Evolutionary conservation across 495 filamentous ascomycete genomes (phyloP), one percentile per base, ranked within the genome.

Genomic region (Penicillium alfredii): DNA sequence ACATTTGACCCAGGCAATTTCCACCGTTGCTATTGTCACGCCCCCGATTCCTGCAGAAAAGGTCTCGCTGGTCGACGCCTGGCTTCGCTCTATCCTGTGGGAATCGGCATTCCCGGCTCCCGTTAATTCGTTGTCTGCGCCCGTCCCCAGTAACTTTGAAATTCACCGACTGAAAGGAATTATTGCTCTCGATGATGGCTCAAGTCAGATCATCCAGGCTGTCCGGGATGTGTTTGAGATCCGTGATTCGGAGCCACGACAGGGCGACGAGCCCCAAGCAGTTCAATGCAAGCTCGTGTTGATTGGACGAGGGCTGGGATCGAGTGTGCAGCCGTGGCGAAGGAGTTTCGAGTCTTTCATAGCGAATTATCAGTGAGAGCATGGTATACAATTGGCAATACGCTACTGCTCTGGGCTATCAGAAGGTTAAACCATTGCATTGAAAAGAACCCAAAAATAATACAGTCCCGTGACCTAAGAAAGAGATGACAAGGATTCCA

Each of bases 181-280:
- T 12, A 39, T 95, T 4, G 57, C 68, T 0, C 54, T 83, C 5
- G 46, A 66, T 1, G 71, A 82, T 43, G 87, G 86, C 0, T 60
- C 60, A 2, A 69, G 71, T 19, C 83, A 81, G 52, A 77, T 97
- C 45, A 73, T 96, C 4, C 92, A 98, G 56, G 92, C 89, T 11
- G 92, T 98, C 3, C 69, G 90, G 20, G 90, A 96, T 37, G 70
- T 95, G 6, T 98, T 96, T 54, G 92, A 97, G 52, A 84, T 97
- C 11, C 69, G 86, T 20, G 87, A 94, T 38, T 66, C 67, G 9
- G 58, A 54, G 9, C 65, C 69, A 3, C 49, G 59, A 14, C 35
- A 33, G 22, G 38, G 46, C 19, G 56, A 49, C 20, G 40, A 34
- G 12, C 32, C 13, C 8, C 15, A 34, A n/a, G 44, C 38, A 9